Evolutionary conservation across 495 filamentous ascomycete species (phyloP).

Genomic region (Hyphodiscus hymeniophilus): DNA sequence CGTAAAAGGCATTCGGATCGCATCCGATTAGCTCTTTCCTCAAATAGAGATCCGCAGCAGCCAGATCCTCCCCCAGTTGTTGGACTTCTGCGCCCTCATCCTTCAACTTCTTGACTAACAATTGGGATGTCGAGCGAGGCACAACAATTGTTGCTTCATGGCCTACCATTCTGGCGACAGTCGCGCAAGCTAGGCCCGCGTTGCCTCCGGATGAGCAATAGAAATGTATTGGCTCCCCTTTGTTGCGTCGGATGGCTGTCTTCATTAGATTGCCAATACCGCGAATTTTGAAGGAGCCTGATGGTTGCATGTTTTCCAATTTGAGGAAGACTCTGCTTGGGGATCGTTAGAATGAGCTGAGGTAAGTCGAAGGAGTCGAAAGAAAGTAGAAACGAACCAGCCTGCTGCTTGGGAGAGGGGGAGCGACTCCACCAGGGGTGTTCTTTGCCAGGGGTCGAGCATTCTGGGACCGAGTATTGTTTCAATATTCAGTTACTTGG

Average conservation of each 20-base stretch:
- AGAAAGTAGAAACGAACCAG: constrained; percentile 4
- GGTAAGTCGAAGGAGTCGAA: background rate
- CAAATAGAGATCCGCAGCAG: constrained; percentile 67
- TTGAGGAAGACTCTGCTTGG: constrained; percentile 65
- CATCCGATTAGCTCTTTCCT: constrained; percentile 49
- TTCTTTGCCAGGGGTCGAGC: constrained; percentile 2
- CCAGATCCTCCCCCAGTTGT: constrained; percentile 62
- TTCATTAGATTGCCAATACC: constrained; percentile 78
- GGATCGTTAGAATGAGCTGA: background rate
- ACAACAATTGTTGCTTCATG: constrained; percentile 77
- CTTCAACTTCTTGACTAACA: constrained; percentile 67
- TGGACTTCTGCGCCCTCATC: constrained; percentile 39
- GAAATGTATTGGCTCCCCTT: constrained; percentile 53
- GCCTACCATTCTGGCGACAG: constrained; percentile 56
- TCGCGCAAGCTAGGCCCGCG: constrained; percentile 83
- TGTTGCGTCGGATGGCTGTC: constrained; percentile 33
- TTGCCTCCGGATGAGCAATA: constrained; percentile 85
- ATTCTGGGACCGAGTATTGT: no score
- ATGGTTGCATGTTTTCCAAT: constrained; percentile 85
- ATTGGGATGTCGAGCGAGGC: constrained; percentile 52
- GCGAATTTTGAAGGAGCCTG: constrained; percentile 90
- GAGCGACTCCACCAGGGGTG: constrained; percentile 4
- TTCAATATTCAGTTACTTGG: no score
- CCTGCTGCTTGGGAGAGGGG: constrained; percentile 6
- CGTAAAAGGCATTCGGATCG: constrained; percentile 57